These are phyloP conservation scores for Talaromyces sp. DNA, from an alignment of 2,329 filamentous ascomycete species.

Conservation along the genomic window DNA sequence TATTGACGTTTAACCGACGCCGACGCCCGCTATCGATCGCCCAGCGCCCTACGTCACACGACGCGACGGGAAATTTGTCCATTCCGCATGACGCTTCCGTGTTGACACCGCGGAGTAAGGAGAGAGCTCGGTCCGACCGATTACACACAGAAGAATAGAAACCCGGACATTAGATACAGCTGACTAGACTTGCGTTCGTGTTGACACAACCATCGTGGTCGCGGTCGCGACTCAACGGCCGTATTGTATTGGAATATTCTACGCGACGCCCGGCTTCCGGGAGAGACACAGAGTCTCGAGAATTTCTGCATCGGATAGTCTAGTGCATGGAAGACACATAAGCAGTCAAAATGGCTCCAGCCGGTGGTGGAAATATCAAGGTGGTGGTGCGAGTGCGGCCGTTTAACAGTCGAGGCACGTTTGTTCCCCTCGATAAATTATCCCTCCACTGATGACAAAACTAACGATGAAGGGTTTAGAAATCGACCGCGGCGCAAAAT, in stretches of 20 bases:
- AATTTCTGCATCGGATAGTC: not conserved
- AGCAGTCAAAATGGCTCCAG: conserved; percentile 58
- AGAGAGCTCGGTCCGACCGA: not conserved
- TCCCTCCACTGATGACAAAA: not conserved
- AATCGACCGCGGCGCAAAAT: conserved; percentile 87
- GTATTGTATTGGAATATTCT: conserved; percentile 20
- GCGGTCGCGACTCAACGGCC: conserved; percentile 24
- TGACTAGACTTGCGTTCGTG: not conserved
- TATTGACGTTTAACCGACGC: not conserved
- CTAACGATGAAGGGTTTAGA: conserved; percentile 54
- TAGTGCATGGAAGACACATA: conserved; percentile 39
- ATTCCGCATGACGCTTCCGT: conserved; percentile 16
- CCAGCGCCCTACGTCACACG: not conserved
- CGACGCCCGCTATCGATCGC: not conserved
- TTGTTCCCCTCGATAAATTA: not conserved
- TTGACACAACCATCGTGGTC: not conserved
- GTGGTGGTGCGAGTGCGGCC: conserved; percentile 95
- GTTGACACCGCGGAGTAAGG: conserved; percentile 2
- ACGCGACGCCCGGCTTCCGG: conserved; percentile 13
- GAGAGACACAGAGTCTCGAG: conserved; percentile 11
- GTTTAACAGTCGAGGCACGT: conserved; percentile 88
- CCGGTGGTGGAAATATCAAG: conserved; percentile 95
- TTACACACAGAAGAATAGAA: not conserved
- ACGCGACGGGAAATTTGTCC: conserved; percentile 9
- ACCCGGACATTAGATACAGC: not conserved